A percentile compares a stretch with the other conserved stretches of the same genome.
These are phyloP conservation scores for Gaertneriomyces sp. DNA, from an alignment of 192 early-diverging fungal genomes.

Conservation along the genomic window DNA sequence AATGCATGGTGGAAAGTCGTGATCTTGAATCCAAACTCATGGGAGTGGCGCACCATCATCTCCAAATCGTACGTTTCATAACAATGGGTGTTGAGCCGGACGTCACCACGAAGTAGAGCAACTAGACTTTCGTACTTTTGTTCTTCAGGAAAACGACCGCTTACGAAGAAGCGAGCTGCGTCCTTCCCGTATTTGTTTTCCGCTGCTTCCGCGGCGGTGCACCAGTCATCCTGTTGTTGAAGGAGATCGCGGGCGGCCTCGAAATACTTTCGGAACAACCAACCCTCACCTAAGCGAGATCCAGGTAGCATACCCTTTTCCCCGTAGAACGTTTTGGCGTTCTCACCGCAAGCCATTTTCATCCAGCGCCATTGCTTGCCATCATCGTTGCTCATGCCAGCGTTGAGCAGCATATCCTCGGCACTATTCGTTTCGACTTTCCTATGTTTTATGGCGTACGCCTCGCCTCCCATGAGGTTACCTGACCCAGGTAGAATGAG, in stretches of 20 bases:
- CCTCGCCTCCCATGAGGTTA: slow-evolving; percentile 76
- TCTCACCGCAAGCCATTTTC: slow-evolving; percentile 82
- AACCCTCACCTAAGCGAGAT: slow-evolving; percentile 59
- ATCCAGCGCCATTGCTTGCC: slow-evolving; percentile 59
- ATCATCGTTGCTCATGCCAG: slow-evolving; percentile 20
- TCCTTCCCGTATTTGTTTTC: slow-evolving; percentile 22
- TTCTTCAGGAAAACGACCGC: slow-evolving; percentile 57
- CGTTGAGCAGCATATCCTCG: slow-evolving; percentile 67
- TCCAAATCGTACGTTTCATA: slow-evolving; percentile 61
- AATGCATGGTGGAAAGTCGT: slow-evolving; percentile 75
- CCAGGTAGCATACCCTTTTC: slow-evolving; percentile 29
- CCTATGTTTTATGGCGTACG: slow-evolving; percentile 62
- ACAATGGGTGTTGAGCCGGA: slow-evolving; percentile 70
- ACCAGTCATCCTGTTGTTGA: slow-evolving; percentile 63
- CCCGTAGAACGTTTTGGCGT: slow-evolving; percentile 56
- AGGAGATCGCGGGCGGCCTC: slow-evolving; percentile 46
- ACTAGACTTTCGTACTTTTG: slow-evolving; percentile 58
- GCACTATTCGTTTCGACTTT: slow-evolving; percentile 47
- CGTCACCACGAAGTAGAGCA: slow-evolving; percentile 64
- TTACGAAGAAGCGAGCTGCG: slow-evolving; percentile 38
- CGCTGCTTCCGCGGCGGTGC: slow-evolving; percentile 29
- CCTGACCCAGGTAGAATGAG: slow-evolving; percentile 71
- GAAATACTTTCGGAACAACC: slow-evolving; percentile 61
- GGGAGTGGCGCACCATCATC: slow-evolving; percentile 65
- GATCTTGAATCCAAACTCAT: slow-evolving; percentile 74